These are phyloP conservation scores for Phytophthora brassicae DNA, from an alignment of 352 stramenopile species.

Conservation along the genomic window DNA sequence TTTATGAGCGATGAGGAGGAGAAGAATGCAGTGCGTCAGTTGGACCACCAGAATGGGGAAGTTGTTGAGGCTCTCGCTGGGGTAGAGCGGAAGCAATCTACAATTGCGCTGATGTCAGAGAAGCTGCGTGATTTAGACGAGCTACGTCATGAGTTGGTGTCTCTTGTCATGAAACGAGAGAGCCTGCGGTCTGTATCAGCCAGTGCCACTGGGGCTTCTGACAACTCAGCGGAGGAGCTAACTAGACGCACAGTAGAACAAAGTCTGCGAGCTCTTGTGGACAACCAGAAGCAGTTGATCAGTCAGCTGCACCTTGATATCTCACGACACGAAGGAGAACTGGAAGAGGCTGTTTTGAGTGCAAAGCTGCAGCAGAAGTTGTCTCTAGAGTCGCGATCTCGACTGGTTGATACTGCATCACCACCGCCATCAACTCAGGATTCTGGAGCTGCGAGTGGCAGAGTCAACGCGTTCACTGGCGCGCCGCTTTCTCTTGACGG, in stretches of 20 bases:
- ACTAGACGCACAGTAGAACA: conserved; percentile 44
- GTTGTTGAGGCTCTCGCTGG: conserved; percentile 40
- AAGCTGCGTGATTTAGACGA: conserved; percentile 75
- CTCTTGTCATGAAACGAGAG: conserved; percentile 69
- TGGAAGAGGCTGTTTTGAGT: conserved; percentile 46
- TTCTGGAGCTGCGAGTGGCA: conserved; percentile 8
- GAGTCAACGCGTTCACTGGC: conserved; percentile 19
- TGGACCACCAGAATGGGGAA: conserved; percentile 62
- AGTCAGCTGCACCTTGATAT: conserved; percentile 60
- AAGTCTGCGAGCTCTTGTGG: conserved; percentile 55
- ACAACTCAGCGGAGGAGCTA: conserved; percentile 34
- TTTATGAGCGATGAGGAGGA: conserved; percentile 71
- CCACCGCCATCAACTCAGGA: conserved; percentile 5
- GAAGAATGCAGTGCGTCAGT: conserved; percentile 42
- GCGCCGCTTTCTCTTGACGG: conserved; percentile 23
- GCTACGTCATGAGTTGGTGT: conserved; percentile 68
- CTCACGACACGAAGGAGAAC: conserved; percentile 45
- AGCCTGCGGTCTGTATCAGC: conserved; percentile 37
- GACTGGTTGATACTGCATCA: conserved; percentile 24
- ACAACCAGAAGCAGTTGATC: conserved; percentile 56
- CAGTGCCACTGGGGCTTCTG: conserved; percentile 5
- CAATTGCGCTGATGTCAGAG: conserved; percentile 60
- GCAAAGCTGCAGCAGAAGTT: conserved; percentile 37
- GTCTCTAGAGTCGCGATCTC: conserved; percentile 32
- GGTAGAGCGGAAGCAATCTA: conserved; percentile 66